A percentile compares a stretch with the other conserved stretches of the same genome.
These are phyloP conservation scores for Hypoxylon sp. DNA, from an alignment of 2,329 filamentous ascomycete species.

Conservation along the genomic window DNA sequence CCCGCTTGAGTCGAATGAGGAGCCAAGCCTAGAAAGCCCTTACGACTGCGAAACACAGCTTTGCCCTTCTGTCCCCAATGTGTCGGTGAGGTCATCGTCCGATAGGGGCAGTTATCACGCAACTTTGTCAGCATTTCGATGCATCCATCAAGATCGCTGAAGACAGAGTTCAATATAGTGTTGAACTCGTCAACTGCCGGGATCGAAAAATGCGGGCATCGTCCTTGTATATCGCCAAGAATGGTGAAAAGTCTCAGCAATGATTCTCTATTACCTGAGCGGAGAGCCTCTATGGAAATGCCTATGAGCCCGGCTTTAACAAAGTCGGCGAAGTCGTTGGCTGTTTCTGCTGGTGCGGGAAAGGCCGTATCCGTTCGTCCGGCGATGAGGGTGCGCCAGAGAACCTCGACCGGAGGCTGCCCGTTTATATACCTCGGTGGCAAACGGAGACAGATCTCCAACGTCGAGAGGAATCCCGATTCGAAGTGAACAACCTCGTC, in stretches of 20 bases:
- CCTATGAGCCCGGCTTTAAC: conserved; percentile 29
- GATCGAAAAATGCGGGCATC: conserved; percentile 30
- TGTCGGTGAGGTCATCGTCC: conserved; percentile 34
- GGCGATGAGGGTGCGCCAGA: conserved; percentile 36
- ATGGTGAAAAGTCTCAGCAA: conserved; percentile 7
- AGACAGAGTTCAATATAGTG: conserved; percentile 10
- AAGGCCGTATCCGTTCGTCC: conserved; percentile 32
- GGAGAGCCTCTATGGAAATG: conserved; percentile 19
- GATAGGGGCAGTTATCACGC: conserved; percentile 11
- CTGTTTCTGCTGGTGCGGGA: conserved; percentile 27
- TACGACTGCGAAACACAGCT: conserved; percentile 23
- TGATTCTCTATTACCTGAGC: background rate
- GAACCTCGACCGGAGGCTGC: conserved; percentile 27
- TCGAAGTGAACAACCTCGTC: conserved; percentile 33
- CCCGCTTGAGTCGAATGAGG: conserved; percentile 26
- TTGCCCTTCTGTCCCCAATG: conserved; percentile 30
- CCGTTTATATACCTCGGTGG: conserved; percentile 19
- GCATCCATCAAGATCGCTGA: conserved; percentile 24
- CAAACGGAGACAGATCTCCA: conserved; percentile 25
- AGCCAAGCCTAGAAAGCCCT: conserved; percentile 27
- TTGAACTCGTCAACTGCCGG: conserved; percentile 22
- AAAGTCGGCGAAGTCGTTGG: conserved; percentile 26
- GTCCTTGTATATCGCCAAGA: conserved; percentile 15
- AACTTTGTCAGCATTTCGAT: conserved; percentile 22
- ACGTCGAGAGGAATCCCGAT: conserved; percentile 16